phyloP scores from a whole-genome alignment of 192 early-diverging fungal species.

The Allomyces macrogynus region DNA sequence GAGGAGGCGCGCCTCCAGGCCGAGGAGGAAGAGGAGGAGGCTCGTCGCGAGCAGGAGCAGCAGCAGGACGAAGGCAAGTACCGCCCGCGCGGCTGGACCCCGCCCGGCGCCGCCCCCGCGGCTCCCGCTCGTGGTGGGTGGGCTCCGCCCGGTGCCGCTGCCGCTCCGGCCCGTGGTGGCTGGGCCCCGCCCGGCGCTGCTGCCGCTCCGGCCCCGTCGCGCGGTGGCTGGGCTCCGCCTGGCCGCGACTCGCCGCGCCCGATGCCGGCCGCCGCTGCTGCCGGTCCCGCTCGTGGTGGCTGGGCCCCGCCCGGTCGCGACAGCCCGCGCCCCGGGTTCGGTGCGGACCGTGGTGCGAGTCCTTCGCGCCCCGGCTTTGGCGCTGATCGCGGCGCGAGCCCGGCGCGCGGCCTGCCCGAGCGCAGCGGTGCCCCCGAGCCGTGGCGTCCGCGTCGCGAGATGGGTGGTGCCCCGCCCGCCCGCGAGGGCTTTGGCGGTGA shows the following conservation, averaged over 20 bases:
- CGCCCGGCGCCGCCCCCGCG: conserved; percentile 10
- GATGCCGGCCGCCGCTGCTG: no score
- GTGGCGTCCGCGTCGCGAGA: neutral
- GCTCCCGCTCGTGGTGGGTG: conserved; percentile 5
- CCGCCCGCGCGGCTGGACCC: neutral
- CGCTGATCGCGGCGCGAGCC: conserved; percentile 9
- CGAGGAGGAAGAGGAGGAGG: conserved; percentile 25
- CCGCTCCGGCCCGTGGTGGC: conserved; percentile 8
- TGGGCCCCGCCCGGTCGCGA: no score
- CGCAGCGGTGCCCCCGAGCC: neutral
- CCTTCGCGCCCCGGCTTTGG: no score
- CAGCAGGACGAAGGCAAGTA: no score
- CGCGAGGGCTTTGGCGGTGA: no score
- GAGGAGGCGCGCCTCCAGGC: conserved; percentile 10
- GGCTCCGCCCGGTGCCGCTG: conserved; percentile 6
- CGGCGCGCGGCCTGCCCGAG: neutral
- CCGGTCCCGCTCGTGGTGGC: no score
- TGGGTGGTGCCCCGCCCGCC: no score
- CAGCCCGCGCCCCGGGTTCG: no score
- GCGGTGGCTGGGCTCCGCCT: no score
- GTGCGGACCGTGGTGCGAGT: no score
- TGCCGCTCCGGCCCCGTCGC: conserved; percentile 6
- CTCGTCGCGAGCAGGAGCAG: conserved; percentile 12
- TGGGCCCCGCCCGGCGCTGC: conserved; percentile 21
- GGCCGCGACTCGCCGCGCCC: no score